phyloP scores from a whole-genome alignment of 306 rosid species.

The Pyrus bretschneideri region DNA sequence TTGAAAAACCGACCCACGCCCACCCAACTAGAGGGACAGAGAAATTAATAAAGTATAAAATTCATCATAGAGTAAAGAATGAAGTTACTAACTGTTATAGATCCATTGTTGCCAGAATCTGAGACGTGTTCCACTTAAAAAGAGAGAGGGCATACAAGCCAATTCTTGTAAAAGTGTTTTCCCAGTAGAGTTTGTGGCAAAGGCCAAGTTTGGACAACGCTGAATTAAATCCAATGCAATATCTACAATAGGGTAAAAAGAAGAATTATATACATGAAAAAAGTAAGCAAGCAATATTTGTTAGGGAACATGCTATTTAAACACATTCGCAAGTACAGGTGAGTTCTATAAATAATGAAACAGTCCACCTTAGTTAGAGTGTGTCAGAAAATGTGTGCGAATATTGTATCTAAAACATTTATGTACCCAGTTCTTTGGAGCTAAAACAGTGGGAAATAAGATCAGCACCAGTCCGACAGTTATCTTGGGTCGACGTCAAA shows the following conservation, averaged over 20 bases:
- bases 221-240: background rate
- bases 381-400: background rate
- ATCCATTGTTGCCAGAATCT: conserved; percentile 2
- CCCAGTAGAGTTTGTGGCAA: background rate
- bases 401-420: background rate
- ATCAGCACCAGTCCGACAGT: background rate
- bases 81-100: background rate
- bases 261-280: background rate
- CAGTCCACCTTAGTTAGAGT: background rate
- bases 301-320: background rate
- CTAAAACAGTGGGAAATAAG: background rate
- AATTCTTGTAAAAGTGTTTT: background rate
- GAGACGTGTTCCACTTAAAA: background rate
- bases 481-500: background rate
- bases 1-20: background rate
- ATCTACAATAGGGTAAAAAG: background rate
- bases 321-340: background rate
- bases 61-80: background rate
- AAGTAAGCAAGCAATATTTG: background rate
- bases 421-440: background rate
- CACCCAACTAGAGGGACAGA: background rate
- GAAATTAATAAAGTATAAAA: background rate
- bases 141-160: background rate
- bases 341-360: no score
- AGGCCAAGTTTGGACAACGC: background rate